phyloP scores from a whole-genome alignment of 2,329 filamentous ascomycete species.

The Fusarium brevicatenulatum region DNA sequence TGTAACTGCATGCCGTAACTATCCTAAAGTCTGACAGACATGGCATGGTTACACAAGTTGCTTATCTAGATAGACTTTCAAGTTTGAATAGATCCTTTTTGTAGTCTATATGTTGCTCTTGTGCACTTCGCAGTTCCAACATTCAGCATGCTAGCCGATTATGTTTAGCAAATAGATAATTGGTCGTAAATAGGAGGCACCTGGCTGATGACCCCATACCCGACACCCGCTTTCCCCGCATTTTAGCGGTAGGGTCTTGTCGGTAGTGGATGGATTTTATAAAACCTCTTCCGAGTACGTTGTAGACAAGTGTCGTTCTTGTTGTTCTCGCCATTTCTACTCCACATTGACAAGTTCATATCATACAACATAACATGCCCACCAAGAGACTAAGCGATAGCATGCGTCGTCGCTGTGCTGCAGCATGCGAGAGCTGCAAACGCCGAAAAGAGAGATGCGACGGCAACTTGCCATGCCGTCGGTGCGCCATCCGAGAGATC shows the following conservation, averaged over 20 bases:
- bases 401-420: background rate
- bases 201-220: no score
- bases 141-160: background rate
- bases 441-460: background rate
- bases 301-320: background rate
- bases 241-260: no score
- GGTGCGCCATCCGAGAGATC: background rate
- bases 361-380: background rate
- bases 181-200: no score
- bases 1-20: background rate
- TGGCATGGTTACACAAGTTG: background rate
- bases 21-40: background rate
- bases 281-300: no score
- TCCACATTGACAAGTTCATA: fast-evolving
- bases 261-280: no score
- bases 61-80: background rate
- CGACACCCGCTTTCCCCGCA: no score
- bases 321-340: background rate
- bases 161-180: background rate
- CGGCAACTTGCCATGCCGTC: background rate
- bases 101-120: no score
- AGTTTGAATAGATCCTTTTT: no score
- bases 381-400: background rate
- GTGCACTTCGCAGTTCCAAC: background rate
- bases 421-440: background rate